Conservation (phyloP, 2,329 filamentous ascomycete genomes). For the Colletotrichum tanaceti region DNA sequence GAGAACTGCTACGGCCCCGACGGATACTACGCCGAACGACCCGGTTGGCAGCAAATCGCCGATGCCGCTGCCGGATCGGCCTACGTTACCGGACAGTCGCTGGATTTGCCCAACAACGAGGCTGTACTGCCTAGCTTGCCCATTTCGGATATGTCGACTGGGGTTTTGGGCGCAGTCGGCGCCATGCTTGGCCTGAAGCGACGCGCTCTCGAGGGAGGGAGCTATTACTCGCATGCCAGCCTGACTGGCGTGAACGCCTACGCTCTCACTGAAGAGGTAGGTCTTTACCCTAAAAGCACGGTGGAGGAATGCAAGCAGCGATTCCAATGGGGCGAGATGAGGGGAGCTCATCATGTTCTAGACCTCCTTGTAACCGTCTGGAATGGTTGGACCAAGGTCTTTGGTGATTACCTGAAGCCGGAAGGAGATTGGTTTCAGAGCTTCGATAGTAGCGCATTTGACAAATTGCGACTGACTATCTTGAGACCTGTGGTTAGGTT, state of each 20-base stretch:
- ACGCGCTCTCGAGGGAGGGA: constrained; percentile 48
- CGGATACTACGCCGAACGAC: constrained; percentile 34
- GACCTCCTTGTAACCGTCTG: constrained; percentile 32
- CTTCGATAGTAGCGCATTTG: constrained; percentile 20
- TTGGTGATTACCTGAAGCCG: constrained; percentile 21
- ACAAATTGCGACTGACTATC: constrained; percentile 16
- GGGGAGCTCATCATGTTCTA: constrained; percentile 30
- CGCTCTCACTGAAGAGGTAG: constrained; percentile 47
- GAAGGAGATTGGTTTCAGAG: constrained; percentile 32
- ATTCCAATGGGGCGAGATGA: constrained; percentile 35
- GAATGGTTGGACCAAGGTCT: constrained; percentile 28
- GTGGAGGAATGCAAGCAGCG: constrained; percentile 34
- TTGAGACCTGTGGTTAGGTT: constrained; percentile 27
- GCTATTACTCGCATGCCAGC: constrained; percentile 48
- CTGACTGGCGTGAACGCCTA: constrained; percentile 46
- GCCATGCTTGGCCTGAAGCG: constrained; percentile 49
- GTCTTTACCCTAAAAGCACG: constrained; percentile 45
- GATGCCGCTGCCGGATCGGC: constrained; percentile 48
- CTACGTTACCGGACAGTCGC: constrained; percentile 48
- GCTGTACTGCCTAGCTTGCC: constrained; percentile 49
- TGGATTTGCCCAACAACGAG: constrained; percentile 45
- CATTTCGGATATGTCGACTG: constrained; percentile 52
- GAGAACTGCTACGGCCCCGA: constrained; percentile 36
- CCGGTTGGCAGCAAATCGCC: constrained; percentile 35
- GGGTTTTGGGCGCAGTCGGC: constrained; percentile 48